Evolutionary conservation across 805 yeast species (phyloP), one percentile per base, ranked within the genome.

Genomic region (Sungouiozyma ichnusensis): DNA sequence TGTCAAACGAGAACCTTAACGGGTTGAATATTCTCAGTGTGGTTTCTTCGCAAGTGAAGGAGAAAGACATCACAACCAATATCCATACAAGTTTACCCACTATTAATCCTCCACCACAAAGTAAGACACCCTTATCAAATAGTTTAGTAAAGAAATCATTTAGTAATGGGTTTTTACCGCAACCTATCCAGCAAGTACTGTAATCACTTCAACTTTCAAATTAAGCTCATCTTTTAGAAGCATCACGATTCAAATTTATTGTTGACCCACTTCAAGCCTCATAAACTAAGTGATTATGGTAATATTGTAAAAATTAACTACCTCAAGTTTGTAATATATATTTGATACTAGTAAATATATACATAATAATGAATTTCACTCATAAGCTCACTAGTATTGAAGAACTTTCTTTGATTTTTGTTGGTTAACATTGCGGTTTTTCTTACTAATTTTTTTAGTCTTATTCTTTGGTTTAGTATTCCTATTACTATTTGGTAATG

Each of bases 21-120:
- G 63, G 62, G 1, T 48, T 60, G 31, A 49, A 45, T 17, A 59
- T 60, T 20, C 35, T 60, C 39, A 57, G 63, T 39, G 52, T 54
- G 9, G 62, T 58, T 8, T 58, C 64, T 31, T 39, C 51, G 20
- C 54, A 54, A 34, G 49, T 52, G 7, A 48, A 49, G 20, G 44
- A 42, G 16, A 24, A 24, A 11, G 29, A 24, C 29, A 24, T 6
- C 35, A 16, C 35, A 15, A 13, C 18, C 35, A 7, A 7, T 16
- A 16, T 7, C 35, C 35, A 15, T 16, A 13, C 11, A 16, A 33
- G 11, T 7, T 16, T 33, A 16, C 17, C 36, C 32, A 18, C 35
- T 16, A 35, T n/a, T 15, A 17, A 24, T 18, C 13, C 15, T 29
- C 11, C 5, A 16, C 17, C 6, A 14, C 13, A 19, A 5, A 33